These are phyloP conservation scores for Colletotrichum somersetense DNA, from an alignment of 2,329 filamentous ascomycete genomes.

Conservation along the genomic window DNA sequence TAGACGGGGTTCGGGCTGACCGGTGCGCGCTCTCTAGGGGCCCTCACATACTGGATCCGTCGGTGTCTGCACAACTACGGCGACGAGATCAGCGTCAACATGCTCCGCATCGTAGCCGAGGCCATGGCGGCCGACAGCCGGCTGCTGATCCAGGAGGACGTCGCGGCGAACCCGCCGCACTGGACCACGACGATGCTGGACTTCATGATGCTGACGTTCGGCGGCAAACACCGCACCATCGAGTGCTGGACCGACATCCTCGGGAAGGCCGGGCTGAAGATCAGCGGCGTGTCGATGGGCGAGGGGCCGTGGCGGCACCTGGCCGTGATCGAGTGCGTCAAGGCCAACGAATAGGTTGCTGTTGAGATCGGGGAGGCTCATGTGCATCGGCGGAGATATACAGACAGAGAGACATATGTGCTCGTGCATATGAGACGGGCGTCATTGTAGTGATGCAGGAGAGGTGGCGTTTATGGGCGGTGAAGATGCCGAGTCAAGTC, in stretches of 20 bases:
- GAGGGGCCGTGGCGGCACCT: conserved; percentile 40
- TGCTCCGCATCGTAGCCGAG: conserved; percentile 48
- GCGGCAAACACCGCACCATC: conserved; percentile 51
- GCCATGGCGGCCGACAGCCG: conserved; percentile 51
- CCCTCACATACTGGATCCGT: conserved; percentile 53
- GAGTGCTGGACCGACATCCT: conserved; percentile 46
- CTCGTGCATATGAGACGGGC: neutral
- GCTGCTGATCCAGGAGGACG: conserved; percentile 51
- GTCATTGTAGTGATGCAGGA: neutral
- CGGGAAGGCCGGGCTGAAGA: conserved; percentile 46
- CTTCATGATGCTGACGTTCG: conserved; percentile 50
- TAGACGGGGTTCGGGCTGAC: neutral
- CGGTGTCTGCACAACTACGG: conserved; percentile 56
- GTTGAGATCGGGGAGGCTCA: neutral
- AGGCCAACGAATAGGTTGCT: neutral
- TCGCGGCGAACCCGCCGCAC: conserved; percentile 48
- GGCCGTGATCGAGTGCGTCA: conserved; percentile 44
- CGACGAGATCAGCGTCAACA: conserved; percentile 49
- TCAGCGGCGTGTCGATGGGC: conserved; percentile 44
- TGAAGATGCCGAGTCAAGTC: neutral
- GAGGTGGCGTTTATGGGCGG: neutral
- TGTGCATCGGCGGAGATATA: neutral
- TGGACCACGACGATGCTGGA: conserved; percentile 47
- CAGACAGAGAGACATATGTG: too few species aligned
- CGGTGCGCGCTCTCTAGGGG: conserved; percentile 44